phyloP scores from a whole-genome alignment of 1,284 basidiomycete genomes.

The Moniliophthora roreri region DNA sequence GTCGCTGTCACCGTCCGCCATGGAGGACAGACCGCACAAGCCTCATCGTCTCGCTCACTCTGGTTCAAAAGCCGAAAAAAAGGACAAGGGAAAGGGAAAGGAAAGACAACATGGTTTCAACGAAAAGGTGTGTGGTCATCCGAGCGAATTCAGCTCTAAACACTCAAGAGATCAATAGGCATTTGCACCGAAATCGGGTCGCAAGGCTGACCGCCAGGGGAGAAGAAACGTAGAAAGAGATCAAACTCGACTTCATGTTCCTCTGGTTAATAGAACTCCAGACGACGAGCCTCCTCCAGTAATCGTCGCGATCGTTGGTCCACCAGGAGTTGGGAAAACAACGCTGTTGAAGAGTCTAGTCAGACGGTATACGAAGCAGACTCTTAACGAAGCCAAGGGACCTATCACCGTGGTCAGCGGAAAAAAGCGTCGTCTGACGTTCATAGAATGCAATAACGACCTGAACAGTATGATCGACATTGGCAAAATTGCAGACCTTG shows the following conservation, averaged over 20 bases:
- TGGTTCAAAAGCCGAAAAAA: constrained; percentile 77
- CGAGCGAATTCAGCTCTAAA: background rate
- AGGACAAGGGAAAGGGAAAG: constrained; percentile 70
- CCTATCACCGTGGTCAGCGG: constrained; percentile 95
- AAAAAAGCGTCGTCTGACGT: constrained; percentile 91
- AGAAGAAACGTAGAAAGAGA: constrained; percentile 91
- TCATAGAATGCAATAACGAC: constrained; percentile 98
- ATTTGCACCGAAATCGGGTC: constrained; percentile 91
- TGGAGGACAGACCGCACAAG: constrained; percentile 77
- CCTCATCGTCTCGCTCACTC: constrained; percentile 73
- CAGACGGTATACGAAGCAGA: constrained; percentile 93
- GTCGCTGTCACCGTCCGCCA: constrained; percentile 23
- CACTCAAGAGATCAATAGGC: constrained; percentile 51
- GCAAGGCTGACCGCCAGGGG: constrained; percentile 85
- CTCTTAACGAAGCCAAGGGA: constrained; percentile 86
- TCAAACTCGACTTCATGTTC: constrained; percentile 94
- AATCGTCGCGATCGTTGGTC: constrained; percentile 95
- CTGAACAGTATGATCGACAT: constrained; percentile 98
- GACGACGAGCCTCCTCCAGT: constrained; percentile 92
- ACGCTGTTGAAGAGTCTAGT: constrained; percentile 93
- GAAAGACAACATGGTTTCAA: constrained; percentile 79
- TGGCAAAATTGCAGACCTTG: constrained; percentile 94
- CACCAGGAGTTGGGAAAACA: constrained; percentile 96
- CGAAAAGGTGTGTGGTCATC: constrained; percentile 71
- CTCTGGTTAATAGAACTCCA: constrained; percentile 92